Percentiles rank a stretch among this genome's conserved stretches.
These are phyloP conservation scores for Aschersonia sp. DNA, from an alignment of 2,329 filamentous ascomycete genomes.

Conservation along the genomic window DNA sequence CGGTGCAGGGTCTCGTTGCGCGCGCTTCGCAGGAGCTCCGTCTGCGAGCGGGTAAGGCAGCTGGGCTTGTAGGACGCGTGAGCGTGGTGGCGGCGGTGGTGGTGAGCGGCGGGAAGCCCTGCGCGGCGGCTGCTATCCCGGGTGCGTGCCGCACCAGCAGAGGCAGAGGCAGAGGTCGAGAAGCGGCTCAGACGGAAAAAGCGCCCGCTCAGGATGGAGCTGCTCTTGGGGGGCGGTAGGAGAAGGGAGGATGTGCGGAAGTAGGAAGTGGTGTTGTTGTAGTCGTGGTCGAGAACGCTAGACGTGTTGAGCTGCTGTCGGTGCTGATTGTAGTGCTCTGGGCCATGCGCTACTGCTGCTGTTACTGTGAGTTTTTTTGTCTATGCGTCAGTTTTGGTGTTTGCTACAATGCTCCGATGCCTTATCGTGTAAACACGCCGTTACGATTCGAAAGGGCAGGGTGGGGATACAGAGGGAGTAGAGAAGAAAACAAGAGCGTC, in stretches of 20 bases:
- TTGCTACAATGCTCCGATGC: neutral
- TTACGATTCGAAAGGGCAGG: too few species aligned
- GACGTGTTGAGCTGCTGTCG: slow-evolving; percentile 2
- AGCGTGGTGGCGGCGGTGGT: neutral
- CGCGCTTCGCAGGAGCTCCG: slow-evolving; percentile 16
- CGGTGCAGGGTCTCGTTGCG: slow-evolving; percentile 15
- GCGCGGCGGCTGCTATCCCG: too few species aligned
- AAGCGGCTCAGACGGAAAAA: slow-evolving; percentile 11
- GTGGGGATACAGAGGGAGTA: neutral
- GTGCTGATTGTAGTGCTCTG: neutral
- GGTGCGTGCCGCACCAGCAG: too few species aligned
- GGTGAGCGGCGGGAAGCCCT: too few species aligned
- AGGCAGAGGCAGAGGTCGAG: slow-evolving; percentile 7
- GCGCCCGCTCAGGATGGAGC: slow-evolving; percentile 5
- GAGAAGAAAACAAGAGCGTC: neutral
- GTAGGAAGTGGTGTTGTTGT: slow-evolving; percentile 1
- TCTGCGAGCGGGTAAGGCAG: slow-evolving; percentile 14
- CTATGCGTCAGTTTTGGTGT: neutral
- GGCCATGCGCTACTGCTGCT: neutral
- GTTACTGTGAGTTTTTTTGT: neutral
- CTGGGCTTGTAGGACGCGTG: slow-evolving; percentile 6
- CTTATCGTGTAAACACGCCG: too few species aligned
- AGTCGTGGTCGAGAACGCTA: slow-evolving; percentile 1
- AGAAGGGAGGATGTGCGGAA: slow-evolving; percentile 2
- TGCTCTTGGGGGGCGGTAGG: slow-evolving; percentile 1